Base-by-base conservation (phyloP, 2,329 filamentous ascomycete species). In the Claviceps sp. region DNA sequence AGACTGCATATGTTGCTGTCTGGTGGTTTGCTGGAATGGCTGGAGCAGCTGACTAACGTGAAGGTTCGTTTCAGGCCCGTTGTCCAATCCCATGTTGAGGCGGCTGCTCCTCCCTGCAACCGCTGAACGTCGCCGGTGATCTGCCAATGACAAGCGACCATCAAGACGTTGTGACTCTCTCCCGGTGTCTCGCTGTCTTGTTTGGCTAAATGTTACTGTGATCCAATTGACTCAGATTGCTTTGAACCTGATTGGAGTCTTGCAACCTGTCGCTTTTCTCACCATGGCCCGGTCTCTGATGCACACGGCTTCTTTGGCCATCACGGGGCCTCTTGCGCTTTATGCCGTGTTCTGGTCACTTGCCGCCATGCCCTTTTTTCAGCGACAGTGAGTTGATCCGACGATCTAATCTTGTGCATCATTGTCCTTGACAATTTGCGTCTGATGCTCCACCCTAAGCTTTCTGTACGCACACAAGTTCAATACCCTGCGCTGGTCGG, bases 381-480 rank as follows among this genome's bases (percentile, higher is more conserved):
- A 97, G 65, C 76, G 86, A 70, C 82, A 90, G 89, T 95, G 74
- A 70, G 82, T 61, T 41, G 53, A 16, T 34, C 0, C 10, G 16
- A 30, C 16, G 17, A n/a, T 38, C 8, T 4, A 47, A 11, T 17
- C 16, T 14, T n/a, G 14, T 17, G 16, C n/a, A 16, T 4, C 11
- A 7, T n/a, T 44, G 4, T 11, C 30, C 30, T 13, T 44, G 13
- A 8, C 30, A 10, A 44, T 7, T 43, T 16, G 42, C 22, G 42
- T 17, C 49, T 50, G 34, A 50, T 30, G 34, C 1, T 38, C 10
- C 7, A 19, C 11, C 5, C 2, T 48, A 59, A 94, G 89, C 63
- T 83, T 85, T 24, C 67, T 96, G 5, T 98, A 97, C 65, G 82
- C 85, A 30, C 85, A 97, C 68, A 86, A 85, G 56, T 65, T 95